Evolutionary conservation across 2,329 filamentous ascomycete species (phyloP), one percentile per base, ranked within the genome.

Genomic region (Cordyceps pruinosa): DNA sequence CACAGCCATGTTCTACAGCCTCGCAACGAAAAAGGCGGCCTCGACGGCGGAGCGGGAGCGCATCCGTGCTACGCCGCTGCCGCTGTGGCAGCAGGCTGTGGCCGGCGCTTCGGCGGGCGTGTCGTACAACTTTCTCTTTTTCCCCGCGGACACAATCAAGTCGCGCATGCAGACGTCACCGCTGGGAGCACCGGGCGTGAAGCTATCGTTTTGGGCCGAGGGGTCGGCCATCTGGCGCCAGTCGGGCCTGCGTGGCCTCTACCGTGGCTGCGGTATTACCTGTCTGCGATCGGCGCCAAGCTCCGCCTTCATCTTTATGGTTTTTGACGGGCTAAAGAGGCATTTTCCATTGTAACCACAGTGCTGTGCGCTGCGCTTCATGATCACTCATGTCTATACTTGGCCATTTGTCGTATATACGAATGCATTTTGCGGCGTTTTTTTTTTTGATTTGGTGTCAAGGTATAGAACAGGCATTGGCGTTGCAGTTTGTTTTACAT

Each of bases 221-320:
- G 84, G 86, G 0, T 79, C 74, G 58, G 79, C 83, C 17, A 73
- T 97, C n/a, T 99, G 90, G 88, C 81, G 78, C 60, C 83, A 90
- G 65, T 85, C 92, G 59, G 94, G 94, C 0, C 59, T 97, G 21
- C 86, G 83, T 61, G 93, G 91, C 2, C 77, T 97, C 70, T 99
- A 99, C 70, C 85, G 93, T 54, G 94, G 94, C 4, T 99, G 94
- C 66, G 94, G 94, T 32, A 94, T 99, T 63, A 99, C 94, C 0
- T 90, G 94, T 46, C 78, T 86, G 32, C 83, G 94, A 60, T 88
- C 91, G 35, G 92, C 91, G 32, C 94, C 94, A 3, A 97, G 92
- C 71, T 97, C 92, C n/a, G 94, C 94, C 8, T 91, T 97, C 68
- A 99, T 99, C 60, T 99, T 99, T 68, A 92, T 94, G 60, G 85